Evolutionary conservation across 2,329 filamentous ascomycete genomes (phyloP).

Genomic region (Arthrobotrys megalospora): DNA sequence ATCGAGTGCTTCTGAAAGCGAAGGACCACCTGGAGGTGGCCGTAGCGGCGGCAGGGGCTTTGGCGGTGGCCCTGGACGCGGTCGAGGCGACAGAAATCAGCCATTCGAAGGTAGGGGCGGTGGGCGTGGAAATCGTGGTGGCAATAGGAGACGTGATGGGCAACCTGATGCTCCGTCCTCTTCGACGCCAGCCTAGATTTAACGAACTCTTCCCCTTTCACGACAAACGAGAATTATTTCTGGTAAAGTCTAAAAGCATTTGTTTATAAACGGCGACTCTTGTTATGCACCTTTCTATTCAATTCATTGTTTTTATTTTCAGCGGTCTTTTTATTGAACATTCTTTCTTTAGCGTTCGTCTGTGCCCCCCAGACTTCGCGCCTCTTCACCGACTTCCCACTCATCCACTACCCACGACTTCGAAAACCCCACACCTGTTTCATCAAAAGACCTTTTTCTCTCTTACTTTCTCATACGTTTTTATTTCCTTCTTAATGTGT

Average conservation of each 20-base stretch:
- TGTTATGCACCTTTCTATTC: constrained; percentile 25
- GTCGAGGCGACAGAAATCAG: constrained; percentile 73
- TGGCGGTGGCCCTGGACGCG: constrained; percentile 70
- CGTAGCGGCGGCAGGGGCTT: constrained; percentile 73
- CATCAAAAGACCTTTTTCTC: constrained; percentile 20
- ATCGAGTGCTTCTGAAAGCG: constrained; percentile 65
- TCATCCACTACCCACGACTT: constrained; percentile 17
- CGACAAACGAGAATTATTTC: constrained; percentile 13
- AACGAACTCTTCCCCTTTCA: constrained; percentile 1
- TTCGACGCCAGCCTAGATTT: constrained; percentile 43
- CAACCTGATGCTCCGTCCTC: constrained; percentile 40
- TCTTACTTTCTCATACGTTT: constrained; percentile 28
- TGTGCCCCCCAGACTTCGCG: constrained; percentile 54
- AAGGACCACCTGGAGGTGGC: constrained; percentile 63
- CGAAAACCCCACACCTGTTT: constrained; percentile 17
- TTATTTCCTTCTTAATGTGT: constrained; percentile 8
- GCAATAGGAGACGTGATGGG: constrained; percentile 67
- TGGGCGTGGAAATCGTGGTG: constrained; percentile 68
- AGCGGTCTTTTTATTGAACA: constrained; percentile 35
- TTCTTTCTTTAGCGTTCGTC: constrained; percentile 24
- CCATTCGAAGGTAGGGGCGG: constrained; percentile 65
- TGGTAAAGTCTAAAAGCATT: constrained; percentile 49
- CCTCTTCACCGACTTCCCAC: constrained; percentile 22
- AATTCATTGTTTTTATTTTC: constrained; percentile 53
- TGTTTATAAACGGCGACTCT: constrained; percentile 55